phyloP scores from a whole-genome alignment of 441 rosid species.

The Pelargonium fulgidum region DNA sequence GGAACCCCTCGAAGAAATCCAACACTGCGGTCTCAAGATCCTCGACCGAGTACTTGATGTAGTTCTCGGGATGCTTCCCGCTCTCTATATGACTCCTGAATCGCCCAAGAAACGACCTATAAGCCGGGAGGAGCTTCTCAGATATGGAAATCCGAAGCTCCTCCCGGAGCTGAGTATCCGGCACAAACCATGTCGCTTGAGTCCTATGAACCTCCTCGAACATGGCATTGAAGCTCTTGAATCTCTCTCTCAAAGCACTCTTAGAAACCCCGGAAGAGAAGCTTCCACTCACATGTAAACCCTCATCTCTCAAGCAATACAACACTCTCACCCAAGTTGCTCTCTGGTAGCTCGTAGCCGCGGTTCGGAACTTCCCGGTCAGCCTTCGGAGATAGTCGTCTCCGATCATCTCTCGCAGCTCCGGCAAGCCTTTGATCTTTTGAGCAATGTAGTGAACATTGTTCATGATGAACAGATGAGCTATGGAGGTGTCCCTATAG shows the following conservation, averaged over 20 bases:
- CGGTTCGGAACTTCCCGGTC: constrained; percentile 48
- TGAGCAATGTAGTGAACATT: constrained; percentile 59
- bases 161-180: constrained; percentile 59
- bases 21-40: constrained; percentile 72
- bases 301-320: constrained; percentile 65
- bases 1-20: constrained; percentile 86
- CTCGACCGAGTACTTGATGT: constrained; percentile 75
- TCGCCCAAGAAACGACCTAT: constrained; percentile 71
- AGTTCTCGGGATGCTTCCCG: constrained; percentile 87
- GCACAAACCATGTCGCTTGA: constrained; percentile 54
- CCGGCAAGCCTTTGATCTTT: constrained; percentile 50
- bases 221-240: constrained; percentile 55
- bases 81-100: constrained; percentile 88
- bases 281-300: constrained; percentile 52
- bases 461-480: constrained; percentile 55
- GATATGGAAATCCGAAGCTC: constrained; percentile 60
- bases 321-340: constrained; percentile 58
- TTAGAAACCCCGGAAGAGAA: constrained; percentile 85
- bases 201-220: constrained; percentile 61
- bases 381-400: constrained; percentile 48
- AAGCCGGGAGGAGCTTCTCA: constrained; percentile 61
- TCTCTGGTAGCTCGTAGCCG: constrained; percentile 52
- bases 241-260: constrained; percentile 56
- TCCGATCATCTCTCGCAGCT: constrained; percentile 58
- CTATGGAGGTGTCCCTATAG: constrained; percentile 43